These are phyloP conservation scores for Pichia sp. DNA, from an alignment of 1,139 yeast species.

Conservation along the genomic window DNA sequence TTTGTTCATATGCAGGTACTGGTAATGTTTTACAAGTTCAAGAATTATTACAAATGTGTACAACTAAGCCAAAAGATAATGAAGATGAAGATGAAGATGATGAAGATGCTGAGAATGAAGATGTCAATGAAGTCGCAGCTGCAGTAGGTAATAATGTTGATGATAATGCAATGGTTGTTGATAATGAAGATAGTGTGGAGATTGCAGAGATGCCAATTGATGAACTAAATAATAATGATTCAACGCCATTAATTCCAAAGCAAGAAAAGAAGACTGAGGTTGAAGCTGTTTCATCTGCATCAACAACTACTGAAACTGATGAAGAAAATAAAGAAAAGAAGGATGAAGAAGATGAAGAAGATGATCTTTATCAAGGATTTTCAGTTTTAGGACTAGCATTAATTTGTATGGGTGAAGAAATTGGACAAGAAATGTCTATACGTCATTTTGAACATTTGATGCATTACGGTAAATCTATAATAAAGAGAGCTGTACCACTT, in stretches of 20 bases:
- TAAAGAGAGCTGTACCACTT: constrained; percentile 91
- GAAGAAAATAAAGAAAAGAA: constrained; percentile 25
- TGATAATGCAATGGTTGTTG: constrained; percentile 10
- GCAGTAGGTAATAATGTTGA: constrained; percentile 26
- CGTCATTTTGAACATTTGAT: constrained; percentile 96
- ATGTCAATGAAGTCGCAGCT: constrained; percentile 16
- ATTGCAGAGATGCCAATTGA: constrained; percentile 11
- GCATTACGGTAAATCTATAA: constrained; percentile 94
- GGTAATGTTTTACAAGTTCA: constrained; percentile 97
- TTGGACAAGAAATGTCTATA: constrained; percentile 95
- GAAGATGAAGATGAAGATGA: constrained; percentile 44
- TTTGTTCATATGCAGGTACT: constrained; percentile 95
- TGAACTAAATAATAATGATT: constrained; percentile 2
- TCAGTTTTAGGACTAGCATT: constrained; percentile 93
- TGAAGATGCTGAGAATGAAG: constrained; percentile 34
- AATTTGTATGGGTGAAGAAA: constrained; percentile 96
- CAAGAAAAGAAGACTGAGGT: constrained; percentile 2
- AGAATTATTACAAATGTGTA: constrained; percentile 80
- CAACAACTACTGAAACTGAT: constrained; percentile 18
- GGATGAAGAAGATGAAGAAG: constrained; percentile 33
- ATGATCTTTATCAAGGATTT: constrained; percentile 72
- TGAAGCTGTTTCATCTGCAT: constrained; percentile 7
- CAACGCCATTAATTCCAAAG: not conserved
- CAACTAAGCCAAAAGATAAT: constrained; percentile 42
- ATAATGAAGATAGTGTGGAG: constrained; percentile 10